phyloP scores from a whole-genome alignment of 2,329 filamentous ascomycete genomes.

The Tolypocladium tropicale region DNA sequence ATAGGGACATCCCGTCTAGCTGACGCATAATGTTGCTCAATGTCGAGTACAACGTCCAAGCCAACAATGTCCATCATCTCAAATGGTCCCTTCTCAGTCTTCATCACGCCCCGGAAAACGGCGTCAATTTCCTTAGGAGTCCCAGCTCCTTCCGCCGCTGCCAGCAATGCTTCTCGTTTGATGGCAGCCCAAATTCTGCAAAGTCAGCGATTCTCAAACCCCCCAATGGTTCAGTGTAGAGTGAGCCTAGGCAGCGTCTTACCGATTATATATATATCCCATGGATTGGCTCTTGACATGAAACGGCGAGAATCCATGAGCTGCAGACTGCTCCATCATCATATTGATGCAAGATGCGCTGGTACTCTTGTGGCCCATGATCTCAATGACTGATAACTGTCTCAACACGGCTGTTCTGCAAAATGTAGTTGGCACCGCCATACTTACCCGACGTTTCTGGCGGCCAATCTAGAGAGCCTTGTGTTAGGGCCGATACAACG shows the following conservation, averaged over 20 bases:
- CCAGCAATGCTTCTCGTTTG: slow-evolving; percentile 18
- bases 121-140: slow-evolving; percentile 19
- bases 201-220: too few relatives aligned
- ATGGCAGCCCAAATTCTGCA: slow-evolving; percentile 22
- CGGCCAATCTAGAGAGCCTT: slow-evolving; percentile 16
- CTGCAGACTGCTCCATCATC: slow-evolving; percentile 15
- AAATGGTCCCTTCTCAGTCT: slow-evolving; percentile 19
- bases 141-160: slow-evolving; percentile 18
- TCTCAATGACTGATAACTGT: slow-evolving; percentile 13
- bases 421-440: not conserved
- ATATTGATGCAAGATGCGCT: slow-evolving; percentile 9
- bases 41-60: slow-evolving; percentile 18
- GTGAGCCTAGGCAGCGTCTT: not conserved
- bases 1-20: slow-evolving; percentile 11
- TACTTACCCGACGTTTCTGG: slow-evolving; percentile 17
- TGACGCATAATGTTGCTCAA: slow-evolving; percentile 20
- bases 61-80: slow-evolving; percentile 21
- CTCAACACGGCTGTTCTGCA: not conserved
- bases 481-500: not conserved
- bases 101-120: slow-evolving; percentile 18
- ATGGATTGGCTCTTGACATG: slow-evolving; percentile 18
- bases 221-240: too few relatives aligned
- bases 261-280: slow-evolving; percentile 22
- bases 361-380: slow-evolving; percentile 20
- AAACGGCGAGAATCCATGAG: slow-evolving; percentile 18